Evolutionary conservation across 78 protist species (phyloP).

Genomic region (Dictyostelium citrinum): DNA sequence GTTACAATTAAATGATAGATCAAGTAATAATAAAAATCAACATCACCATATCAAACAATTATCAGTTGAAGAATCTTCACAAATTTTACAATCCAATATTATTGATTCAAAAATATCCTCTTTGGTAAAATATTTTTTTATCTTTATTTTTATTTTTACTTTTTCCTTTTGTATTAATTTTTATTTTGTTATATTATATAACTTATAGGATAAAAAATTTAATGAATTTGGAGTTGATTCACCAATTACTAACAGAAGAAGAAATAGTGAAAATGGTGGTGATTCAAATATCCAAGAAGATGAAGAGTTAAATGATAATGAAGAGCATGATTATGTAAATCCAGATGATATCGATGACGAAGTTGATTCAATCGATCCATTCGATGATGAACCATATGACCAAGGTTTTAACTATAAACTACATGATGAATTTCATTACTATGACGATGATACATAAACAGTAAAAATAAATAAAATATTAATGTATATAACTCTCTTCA

Average conservation of each 20-base stretch:
- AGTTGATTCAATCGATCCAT: neutral
- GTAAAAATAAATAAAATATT: too few relatives aligned
- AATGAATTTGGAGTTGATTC: slow-evolving; percentile 25
- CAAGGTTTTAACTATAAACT: slow-evolving; percentile 10
- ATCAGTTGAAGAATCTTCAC: slow-evolving; percentile 6
- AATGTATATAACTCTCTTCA: neutral
- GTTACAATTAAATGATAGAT: neutral
- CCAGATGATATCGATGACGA: slow-evolving; percentile 3
- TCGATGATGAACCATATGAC: slow-evolving; percentile 16
- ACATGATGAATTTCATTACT: slow-evolving; percentile 34
- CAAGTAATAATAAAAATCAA: neutral
- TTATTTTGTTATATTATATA: too few relatives aligned
- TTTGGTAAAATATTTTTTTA: neutral
- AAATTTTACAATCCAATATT: neutral
- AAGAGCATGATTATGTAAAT: neutral
- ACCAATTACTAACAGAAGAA: neutral
- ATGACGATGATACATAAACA: slow-evolving; percentile 31
- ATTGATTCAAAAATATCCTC: neutral
- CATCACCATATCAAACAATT: slow-evolving; percentile 7
- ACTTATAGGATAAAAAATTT: neutral
- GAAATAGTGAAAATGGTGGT: neutral
- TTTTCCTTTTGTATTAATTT: neutral
- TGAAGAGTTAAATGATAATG: neutral
- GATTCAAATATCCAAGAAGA: neutral
- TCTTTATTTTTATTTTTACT: neutral